A percentile compares a stretch with the other conserved stretches of the same genome.
Conservation (phyloP, 805 yeast species). For the Starmerella riodocensis region DNA sequence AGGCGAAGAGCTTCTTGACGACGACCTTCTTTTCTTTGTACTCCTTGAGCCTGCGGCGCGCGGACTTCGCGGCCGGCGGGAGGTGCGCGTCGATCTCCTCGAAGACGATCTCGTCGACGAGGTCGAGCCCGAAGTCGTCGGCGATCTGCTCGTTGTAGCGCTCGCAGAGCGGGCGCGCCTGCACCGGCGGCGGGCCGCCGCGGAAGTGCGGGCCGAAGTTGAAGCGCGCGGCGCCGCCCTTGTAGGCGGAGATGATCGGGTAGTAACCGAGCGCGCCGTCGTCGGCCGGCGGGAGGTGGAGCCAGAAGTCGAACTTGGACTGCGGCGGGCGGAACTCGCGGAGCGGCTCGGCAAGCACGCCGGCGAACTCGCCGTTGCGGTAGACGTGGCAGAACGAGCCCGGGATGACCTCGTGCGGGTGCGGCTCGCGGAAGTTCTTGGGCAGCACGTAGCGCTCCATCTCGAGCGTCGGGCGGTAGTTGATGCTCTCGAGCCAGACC, state of each 20-base stretch:
- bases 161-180: constrained; percentile 42
- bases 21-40: constrained; percentile 5
- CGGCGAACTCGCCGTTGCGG: constrained; percentile 59
- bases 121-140: constrained; percentile 72
- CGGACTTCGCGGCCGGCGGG: constrained; percentile 1
- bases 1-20: constrained; percentile 5
- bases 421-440: constrained; percentile 10
- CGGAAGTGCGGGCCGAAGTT: constrained; percentile 53
- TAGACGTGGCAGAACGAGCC: constrained; percentile 54
- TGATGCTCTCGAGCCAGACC: constrained; percentile 72
- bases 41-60: constrained; percentile 4
- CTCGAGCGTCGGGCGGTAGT: constrained; percentile 52
- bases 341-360: constrained; percentile 52
- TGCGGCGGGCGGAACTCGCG: constrained; percentile 72
- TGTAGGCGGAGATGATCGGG: constrained; percentile 76
- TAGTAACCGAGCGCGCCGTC: constrained; percentile 84
- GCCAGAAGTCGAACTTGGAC: constrained; percentile 32
- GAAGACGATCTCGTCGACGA: constrained; percentile 50
- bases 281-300: constrained; percentile 31
- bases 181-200: constrained; percentile 15
- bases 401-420: constrained; percentile 19
- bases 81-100: constrained; percentile 14
- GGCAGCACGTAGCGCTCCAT: constrained; percentile 56
- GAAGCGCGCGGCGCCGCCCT: constrained; percentile 60
- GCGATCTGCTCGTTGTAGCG: constrained; percentile 58